Evolutionary conservation across 495 filamentous ascomycete species (phyloP), one percentile per base, ranked within the genome.

Genomic region (Penicillium diatomitis): DNA sequence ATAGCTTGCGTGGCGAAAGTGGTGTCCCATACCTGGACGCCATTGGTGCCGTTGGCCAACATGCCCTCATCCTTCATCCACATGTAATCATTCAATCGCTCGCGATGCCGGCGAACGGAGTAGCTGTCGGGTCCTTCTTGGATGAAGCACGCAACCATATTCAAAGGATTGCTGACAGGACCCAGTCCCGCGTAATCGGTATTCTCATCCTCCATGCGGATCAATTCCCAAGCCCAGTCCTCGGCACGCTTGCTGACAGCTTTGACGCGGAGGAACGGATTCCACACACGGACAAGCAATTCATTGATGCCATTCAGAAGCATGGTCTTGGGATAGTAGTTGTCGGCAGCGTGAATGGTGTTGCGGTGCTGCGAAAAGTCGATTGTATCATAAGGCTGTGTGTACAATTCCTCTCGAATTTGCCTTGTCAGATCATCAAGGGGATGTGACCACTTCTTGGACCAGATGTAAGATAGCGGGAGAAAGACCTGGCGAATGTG

Each of bases 1-100:
- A 87, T 77, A 6, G 84, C 82, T 62, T 95, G 90, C 27, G 95
- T 88, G 37, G 84, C 67, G 59, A 96, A 96, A 0, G 87, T 76
- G 0, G 92, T 98, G 60, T 98, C 92, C 92, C 92, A 98, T 38
- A 81, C 85, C 67, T 98, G 92, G 9, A 96, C 89, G 10, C 92
- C 92, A 58, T 98, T 96, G 33, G 92, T 98, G 33, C 92, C 92
- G 63, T 96, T 96, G 65, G 83, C 83, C 12, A 96, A 73, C 86
- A 98, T 88, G 29, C 92, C 92, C 64, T 96, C 92, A 37, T 78
- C 51, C 37, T 91, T 95, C 48, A 97, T 72, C 94, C 94, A 98
- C 51, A 97, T 71, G 51, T 85, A 92, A 54, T 98, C 94, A 36
- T 86, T 70, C 27, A 92, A 63, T 10, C 88, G 79, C 53, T 97